Evolutionary conservation across 805 yeast species (phyloP), one percentile per base, ranked within the genome.

Genomic region (Wickerhamiella spandovensis): DNA sequence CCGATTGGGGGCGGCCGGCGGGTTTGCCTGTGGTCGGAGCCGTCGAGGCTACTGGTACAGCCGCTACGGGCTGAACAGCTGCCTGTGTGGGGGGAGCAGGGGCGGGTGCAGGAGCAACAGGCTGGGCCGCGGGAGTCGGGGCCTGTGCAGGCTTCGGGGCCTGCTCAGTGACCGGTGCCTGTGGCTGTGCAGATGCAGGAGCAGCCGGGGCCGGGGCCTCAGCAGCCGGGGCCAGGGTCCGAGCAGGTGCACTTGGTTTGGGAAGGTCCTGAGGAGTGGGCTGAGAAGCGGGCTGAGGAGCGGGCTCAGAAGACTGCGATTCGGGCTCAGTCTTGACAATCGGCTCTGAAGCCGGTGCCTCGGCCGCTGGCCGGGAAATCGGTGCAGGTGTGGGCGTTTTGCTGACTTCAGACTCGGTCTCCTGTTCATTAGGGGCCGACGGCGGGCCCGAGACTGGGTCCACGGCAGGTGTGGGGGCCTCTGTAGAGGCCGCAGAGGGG

Each of bases 21-120:
- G 15, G 54, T 50, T 10, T 17, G 53, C 45, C 10, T 43, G 51
- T 6, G 48, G 53, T 13, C 17, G 46, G 9, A 43, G 32, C 22
- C 15, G 8, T 5, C 18, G 48, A 18, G 56, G 23, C 52, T 10
- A 55, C 39, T 12, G 46, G 38, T 9, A 46, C 44, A 2, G 52
- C 48, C 24, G 20, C 5, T 35, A 9, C 39, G 5, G 39, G 20
- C 20, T 35, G 39, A 2, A 7, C 39, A 15, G 37, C 13, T 32
- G 13, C 15, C 5, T 43, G 47, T 12, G 53, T 12, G 6, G 56
- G 22, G 51, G 17, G 13, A 24, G 30, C 20, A 15, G 25, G 8
- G 8, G 48, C 47, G 3, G 56, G 59, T 1, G 59, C 61, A 6
- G 58, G 60, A 13, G 63, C 61, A 2, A 54, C 55, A 10, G 68